Percentiles rank a stretch among this genome's conserved stretches.
Evolutionary conservation across 805 yeast species (phyloP).

Genomic region (Saccharomyces kudriavzevii): DNA sequence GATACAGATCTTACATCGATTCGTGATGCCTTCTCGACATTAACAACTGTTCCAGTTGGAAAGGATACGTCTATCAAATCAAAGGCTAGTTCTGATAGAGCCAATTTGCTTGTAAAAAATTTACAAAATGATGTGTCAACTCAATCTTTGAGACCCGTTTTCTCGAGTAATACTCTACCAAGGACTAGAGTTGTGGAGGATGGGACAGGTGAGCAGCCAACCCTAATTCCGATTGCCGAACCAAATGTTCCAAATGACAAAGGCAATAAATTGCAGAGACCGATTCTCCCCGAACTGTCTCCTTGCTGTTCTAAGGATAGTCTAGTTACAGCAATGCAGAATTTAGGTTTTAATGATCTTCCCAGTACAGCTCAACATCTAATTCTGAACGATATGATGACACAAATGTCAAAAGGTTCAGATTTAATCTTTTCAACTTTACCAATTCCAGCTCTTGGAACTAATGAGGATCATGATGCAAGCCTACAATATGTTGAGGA

Average conservation of each 20-base stretch:
- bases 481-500: slow-evolving; percentile 69
- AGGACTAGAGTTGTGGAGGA: slow-evolving; percentile 58
- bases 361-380: slow-evolving; percentile 89
- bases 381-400: slow-evolving; percentile 81
- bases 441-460: slow-evolving; percentile 81
- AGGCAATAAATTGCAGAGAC: slow-evolving; percentile 7
- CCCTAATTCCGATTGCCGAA: slow-evolving; percentile 47
- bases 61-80: slow-evolving; percentile 2
- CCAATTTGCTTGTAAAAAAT: slow-evolving; percentile 7
- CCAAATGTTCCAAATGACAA: slow-evolving; percentile 3
- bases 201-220: slow-evolving; percentile 60
- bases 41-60: slow-evolving; percentile 6
- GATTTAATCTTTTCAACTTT: slow-evolving; percentile 80
- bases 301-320: slow-evolving; percentile 29
- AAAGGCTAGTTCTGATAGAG: background rate
- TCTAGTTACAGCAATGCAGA: slow-evolving; percentile 31
- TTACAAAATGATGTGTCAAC: slow-evolving; percentile 1
- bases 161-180: slow-evolving; percentile 67
- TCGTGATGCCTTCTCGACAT: slow-evolving; percentile 8
- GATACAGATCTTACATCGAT: slow-evolving; percentile 23
- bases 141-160: slow-evolving; percentile 41
- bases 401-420: slow-evolving; percentile 46
- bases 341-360: slow-evolving; percentile 65
- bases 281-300: slow-evolving; percentile 22
- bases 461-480: slow-evolving; percentile 61